A percentile compares a stretch with the other conserved stretches of the same genome.
phyloP scores from a whole-genome alignment of 192 early-diverging fungal genomes.

The Coemansia biformis region DNA sequence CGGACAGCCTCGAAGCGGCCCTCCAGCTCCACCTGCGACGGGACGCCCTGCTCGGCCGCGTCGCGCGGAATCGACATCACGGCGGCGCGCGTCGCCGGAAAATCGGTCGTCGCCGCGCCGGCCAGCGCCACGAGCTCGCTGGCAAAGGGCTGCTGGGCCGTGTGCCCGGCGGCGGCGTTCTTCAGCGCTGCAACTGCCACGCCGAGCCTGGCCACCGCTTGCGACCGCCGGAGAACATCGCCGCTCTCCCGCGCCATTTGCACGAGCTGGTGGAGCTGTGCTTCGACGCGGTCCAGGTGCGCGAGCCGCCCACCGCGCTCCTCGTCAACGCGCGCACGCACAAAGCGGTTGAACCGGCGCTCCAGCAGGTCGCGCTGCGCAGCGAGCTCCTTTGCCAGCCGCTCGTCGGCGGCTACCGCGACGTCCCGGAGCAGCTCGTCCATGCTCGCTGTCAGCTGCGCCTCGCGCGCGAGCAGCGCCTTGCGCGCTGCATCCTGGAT shows the following conservation, averaged over 20 bases:
- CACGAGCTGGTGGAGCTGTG: constrained; percentile 72
- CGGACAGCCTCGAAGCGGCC: constrained; percentile 66
- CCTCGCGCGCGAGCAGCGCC: constrained; percentile 47
- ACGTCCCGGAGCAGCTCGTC: constrained; percentile 51
- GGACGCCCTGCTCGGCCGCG: constrained; percentile 58
- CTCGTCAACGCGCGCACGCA: constrained; percentile 75
- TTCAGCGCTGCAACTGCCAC: constrained; percentile 64
- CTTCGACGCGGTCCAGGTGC: constrained; percentile 72
- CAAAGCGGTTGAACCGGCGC: constrained; percentile 70
- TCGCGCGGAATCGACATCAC: constrained; percentile 56
- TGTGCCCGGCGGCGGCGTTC: constrained; percentile 45
- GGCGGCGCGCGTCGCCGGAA: constrained; percentile 55
- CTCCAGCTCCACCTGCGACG: constrained; percentile 60
- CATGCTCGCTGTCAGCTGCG: constrained; percentile 48
- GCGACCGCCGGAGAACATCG: constrained; percentile 59
- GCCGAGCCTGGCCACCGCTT: constrained; percentile 56
- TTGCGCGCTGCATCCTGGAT: constrained; percentile 47
- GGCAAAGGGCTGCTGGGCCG: constrained; percentile 58
- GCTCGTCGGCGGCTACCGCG: constrained; percentile 43
- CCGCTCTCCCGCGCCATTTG: constrained; percentile 61
- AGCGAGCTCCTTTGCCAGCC: constrained; percentile 58
- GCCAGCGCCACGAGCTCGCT: constrained; percentile 62
- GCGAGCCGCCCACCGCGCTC: constrained; percentile 88
- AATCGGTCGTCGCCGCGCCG: constrained; percentile 52
- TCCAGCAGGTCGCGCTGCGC: constrained; percentile 68